Base-by-base conservation (phyloP, 768 basidiomycete species). In the Mrakia blollopis region DNA sequence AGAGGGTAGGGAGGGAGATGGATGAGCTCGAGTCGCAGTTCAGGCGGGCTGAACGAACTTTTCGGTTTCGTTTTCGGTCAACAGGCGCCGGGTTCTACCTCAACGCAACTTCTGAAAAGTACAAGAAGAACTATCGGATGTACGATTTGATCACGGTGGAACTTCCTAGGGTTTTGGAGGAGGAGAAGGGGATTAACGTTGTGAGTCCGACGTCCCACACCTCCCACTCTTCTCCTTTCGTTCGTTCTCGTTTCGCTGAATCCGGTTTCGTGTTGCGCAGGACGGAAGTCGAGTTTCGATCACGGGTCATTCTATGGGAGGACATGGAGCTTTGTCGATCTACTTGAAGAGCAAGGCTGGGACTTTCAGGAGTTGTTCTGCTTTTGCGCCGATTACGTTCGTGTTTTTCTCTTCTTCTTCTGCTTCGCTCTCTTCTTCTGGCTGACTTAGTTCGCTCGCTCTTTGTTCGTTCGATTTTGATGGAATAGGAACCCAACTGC, bases 251-350 rank as follows among this genome's bases (percentile, higher is more conserved):
- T 44, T 0, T 50, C n/a, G 47, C 16, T 50, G 44, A 16, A 9
- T 47, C 9, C 47, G 5, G 5, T 7, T 10, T 72, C 30, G 68
- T 10, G 39, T 39, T 67, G 4, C 28, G 39, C 80, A 94, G 93
- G 93, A 98, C 85, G 87, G 90, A 80, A 87, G 85, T 44, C 89
- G 91, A 71, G 89, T 92, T 82, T 94, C 93, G 30, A 90, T 98
- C 81, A 91, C 93, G 81, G 97, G 97, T 14, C 97, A 99, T 84
- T 94, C 92, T 63, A 99, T 98, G 97, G 93, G 92, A 76, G 97
- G 97, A 2, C 94, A 97, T 82, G 97, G 97, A 11, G 94, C 97
- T 18, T 87, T 99, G 37, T 91, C 91, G 23, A 84, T 98, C 54
- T 98, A 98, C 84, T 89, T 98, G 63, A 86, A 89, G 74, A 90